phyloP scores from a whole-genome alignment of 1,284 basidiomycete genomes.

The Coniferiporia sulphurascens region DNA sequence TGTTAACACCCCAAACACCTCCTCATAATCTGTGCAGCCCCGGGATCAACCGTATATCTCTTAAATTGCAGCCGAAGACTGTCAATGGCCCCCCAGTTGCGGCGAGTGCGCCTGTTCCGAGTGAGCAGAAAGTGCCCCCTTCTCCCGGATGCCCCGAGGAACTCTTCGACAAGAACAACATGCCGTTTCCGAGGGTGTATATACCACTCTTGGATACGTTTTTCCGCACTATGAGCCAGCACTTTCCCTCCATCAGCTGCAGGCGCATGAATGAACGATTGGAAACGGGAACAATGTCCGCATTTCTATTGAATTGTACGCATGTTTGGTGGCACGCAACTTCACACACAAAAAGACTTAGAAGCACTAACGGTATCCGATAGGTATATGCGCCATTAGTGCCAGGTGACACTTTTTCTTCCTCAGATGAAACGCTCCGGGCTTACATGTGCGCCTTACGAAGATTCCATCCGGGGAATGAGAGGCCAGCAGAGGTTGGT shows the following conservation, averaged over 20 bases:
- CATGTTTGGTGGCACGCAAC: background rate
- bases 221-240: conserved; percentile 31
- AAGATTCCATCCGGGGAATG: conserved; percentile 9
- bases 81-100: background rate
- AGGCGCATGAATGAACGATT: conserved; percentile 33
- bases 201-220: conserved; percentile 34
- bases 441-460: background rate
- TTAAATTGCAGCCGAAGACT: conserved; percentile 32
- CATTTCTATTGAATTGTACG: conserved; percentile 33
- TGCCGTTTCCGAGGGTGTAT: conserved; percentile 32
- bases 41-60: conserved; percentile 37
- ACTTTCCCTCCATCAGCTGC: conserved; percentile 34
- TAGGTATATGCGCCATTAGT: conserved; percentile 31
- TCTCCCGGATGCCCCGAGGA: conserved; percentile 23
- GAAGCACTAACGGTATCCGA: conserved; percentile 7
- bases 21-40: conserved; percentile 28
- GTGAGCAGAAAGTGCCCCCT: conserved; percentile 19
- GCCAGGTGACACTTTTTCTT: conserved; percentile 26
- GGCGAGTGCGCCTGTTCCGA: conserved; percentile 22
- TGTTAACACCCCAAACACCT: background rate
- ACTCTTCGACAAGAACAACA: conserved; percentile 30
- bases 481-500: conserved; percentile 1
- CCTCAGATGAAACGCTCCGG: background rate
- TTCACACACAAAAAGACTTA: background rate
- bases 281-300: conserved; percentile 35